Evolutionary conservation across 768 basidiomycete species (phyloP), one percentile per base, ranked within the genome.

Genomic region (Leccinum rimulosum): DNA sequence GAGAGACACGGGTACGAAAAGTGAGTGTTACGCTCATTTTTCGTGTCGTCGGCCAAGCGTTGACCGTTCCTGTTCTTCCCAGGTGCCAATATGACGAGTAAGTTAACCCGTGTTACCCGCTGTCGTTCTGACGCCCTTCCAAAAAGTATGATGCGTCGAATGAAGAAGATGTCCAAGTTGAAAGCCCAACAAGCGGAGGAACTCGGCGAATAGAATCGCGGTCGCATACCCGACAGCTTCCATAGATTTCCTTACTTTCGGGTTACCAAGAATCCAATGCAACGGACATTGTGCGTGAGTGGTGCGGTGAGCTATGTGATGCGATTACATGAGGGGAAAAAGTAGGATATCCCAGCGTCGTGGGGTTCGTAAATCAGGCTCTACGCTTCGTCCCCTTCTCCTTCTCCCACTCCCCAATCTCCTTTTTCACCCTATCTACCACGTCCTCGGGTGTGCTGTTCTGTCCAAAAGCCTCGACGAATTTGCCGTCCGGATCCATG

Each of bases 21-120:
- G 92, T 90, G 69, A 67, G 86, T 12, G 31, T 31, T 25, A 12
- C 12, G 25, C 25, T 19, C 10, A 43, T 33, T 48, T 43, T 47
- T 25, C 49, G 49, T 25, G 12, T 52, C 57, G 27, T 28, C 35
- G 50, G 55, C n/a, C 10, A 49, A 30, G 47, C 30, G 17, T 52
- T 68, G 57, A 66, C 55, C 14, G 7, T 43, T 1, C 56, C 31
- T 10, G 38, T 10, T 40, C 38, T 40, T n/a, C 10, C 10, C 52
- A 96, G 93, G 76, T 96, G 94, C 70, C 94, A 97, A 76, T 95
- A 94, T 71, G 91, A 95, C 65, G 94, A 97, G 94, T 95, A 74
- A 72, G 89, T 84, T n/a, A 56, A 6, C 45, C 50, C 17, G 22
- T 52, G 19, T 52, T 36, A 53, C 49, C 22, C 15, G 6, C n/a